Conservation (phyloP, 768 basidiomycete genomes). For the Clitopilus hobsonii region DNA sequence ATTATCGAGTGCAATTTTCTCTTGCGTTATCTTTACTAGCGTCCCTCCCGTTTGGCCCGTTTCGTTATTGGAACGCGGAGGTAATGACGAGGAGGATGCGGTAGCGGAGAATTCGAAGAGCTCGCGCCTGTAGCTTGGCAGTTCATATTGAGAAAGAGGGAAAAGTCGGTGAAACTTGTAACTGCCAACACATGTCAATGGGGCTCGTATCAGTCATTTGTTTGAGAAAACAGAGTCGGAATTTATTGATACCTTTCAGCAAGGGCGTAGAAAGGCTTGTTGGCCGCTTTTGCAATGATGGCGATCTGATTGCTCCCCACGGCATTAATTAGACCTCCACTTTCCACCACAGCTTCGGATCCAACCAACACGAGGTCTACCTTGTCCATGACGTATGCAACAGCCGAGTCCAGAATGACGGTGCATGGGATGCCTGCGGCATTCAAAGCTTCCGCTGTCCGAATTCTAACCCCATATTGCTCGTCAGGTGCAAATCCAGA, state of each 20-base stretch:
- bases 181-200: constrained; percentile 35
- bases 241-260: constrained; percentile 67
- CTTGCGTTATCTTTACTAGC: constrained; percentile 60
- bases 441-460: constrained; percentile 84
- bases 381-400: constrained; percentile 95
- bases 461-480: constrained; percentile 50
- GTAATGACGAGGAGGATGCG: constrained; percentile 16
- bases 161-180: constrained; percentile 98
- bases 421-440: constrained; percentile 92
- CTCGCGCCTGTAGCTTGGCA: constrained; percentile 74
- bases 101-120: constrained; percentile 65
- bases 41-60: constrained; percentile 17
- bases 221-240: constrained; percentile 12
- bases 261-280: constrained; percentile 94
- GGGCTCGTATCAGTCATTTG: constrained; percentile 10
- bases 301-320: constrained; percentile 97
- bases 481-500: constrained; percentile 3
- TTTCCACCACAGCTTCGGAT: constrained; percentile 97
- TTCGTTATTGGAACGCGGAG: constrained; percentile 9
- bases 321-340: constrained; percentile 87
- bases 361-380: constrained; percentile 95
- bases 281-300: constrained; percentile 88
- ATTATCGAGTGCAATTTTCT: constrained; percentile 78
- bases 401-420: constrained; percentile 92
- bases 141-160: constrained; percentile 87